phyloP scores from a whole-genome alignment of 768 basidiomycete genomes.

The Myochromella boudieri region DNA sequence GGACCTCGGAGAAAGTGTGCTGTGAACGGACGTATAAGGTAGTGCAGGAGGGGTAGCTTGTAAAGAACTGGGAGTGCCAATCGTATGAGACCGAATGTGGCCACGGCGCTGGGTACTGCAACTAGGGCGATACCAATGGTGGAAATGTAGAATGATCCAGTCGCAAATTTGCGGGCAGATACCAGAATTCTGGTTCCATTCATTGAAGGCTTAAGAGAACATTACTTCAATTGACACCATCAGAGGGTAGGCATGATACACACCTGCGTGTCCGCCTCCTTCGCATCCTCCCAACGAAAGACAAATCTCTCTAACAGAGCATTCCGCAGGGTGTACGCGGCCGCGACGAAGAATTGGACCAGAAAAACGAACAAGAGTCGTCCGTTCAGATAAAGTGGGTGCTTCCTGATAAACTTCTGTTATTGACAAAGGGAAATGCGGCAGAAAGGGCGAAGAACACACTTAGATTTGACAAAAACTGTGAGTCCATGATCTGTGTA shows the following conservation, averaged over 20 bases:
- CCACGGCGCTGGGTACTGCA: conserved; percentile 34
- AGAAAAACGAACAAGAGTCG: conserved; percentile 59
- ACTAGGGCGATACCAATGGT: too few species aligned
- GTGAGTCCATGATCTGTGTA: conserved; percentile 32
- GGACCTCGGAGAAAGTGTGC: conserved; percentile 61
- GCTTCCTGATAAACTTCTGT: conserved; percentile 46
- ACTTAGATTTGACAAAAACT: conserved; percentile 72
- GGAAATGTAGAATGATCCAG: too few species aligned
- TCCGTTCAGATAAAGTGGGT: conserved; percentile 73
- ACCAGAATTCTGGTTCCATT: too few species aligned
- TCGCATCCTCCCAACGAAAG: conserved; percentile 39
- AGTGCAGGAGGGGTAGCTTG: conserved; percentile 50
- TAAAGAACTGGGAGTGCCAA: conserved; percentile 51
- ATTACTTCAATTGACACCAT: conserved; percentile 14
- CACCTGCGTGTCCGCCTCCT: conserved; percentile 8
- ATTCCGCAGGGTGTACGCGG: conserved; percentile 52
- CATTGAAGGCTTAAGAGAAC: neutral
- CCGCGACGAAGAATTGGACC: conserved; percentile 49
- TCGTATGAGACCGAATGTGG: conserved; percentile 50
- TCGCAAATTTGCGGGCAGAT: too few species aligned
- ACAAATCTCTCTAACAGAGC: conserved; percentile 63
- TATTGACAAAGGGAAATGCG: conserved; percentile 1
- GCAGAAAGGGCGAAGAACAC: conserved; percentile 15
- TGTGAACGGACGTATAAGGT: conserved; percentile 56
- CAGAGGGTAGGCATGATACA: conserved; percentile 1